Base-by-base conservation (phyloP, 805 yeast genomes). In the Brettanomyces sp. region DNA sequence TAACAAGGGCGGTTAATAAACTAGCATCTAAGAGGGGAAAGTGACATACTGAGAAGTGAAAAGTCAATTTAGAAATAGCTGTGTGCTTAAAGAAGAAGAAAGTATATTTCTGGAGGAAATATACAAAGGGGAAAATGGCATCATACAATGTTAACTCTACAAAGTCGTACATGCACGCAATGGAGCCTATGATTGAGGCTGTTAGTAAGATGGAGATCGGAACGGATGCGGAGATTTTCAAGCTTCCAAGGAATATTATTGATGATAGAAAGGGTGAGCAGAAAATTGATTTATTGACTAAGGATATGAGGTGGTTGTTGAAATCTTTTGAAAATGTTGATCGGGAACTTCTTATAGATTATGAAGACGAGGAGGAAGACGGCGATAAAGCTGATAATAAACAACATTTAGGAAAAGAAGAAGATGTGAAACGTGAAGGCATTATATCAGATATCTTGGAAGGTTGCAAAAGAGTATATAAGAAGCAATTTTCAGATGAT, bases 161-260 rank as follows among this genome's bases (percentile, higher is more conserved):
- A 8, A 75, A 77, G 62, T 83, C 93, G 22, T 85, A 77, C 62
- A 77, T 85, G 84, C 76, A 76, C 58, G 91, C 93, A 18, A 82
- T 85, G 88, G 76, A 73, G 59, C 74, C 79, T 2, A 77, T 85
- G 82, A 67, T 76, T n/a, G 77, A 74, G 5, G 60, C 72, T 0
- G 57, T 80, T 47, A 58, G 62, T 3, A 49, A 56, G 1, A 9
- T 23, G 6, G 54, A 60, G 1, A 47, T 62, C 39, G 62, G 47
- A 28, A 57, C 51, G 12, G 62, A 51, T 33, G 54, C 52, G 3
- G 42, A 48, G 8, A 45, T 40, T 9, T 49, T 54, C 38, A 59
- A 49, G 47, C 44, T 56, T 13, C 70, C 60, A 13, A 65, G 57
- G 46, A 62, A 47, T 54, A 56, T 65, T 22, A 48, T 51, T 11